Evolutionary conservation across 768 basidiomycete species (phyloP).

Genomic region (Lentinula guzmanii): DNA sequence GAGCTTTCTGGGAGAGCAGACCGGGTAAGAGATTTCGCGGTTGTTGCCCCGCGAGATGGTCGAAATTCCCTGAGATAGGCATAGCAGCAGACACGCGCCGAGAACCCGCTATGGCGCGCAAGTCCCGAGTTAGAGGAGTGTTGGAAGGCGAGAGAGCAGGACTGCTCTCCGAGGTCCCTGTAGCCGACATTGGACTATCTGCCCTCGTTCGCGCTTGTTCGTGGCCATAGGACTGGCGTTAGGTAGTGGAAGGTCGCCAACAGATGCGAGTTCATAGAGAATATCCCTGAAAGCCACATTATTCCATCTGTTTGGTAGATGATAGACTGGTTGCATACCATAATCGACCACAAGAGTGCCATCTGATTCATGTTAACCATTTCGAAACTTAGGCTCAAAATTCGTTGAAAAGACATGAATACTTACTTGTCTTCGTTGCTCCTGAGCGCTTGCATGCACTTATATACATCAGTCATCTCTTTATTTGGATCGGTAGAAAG

Average conservation of each 20-base stretch:
- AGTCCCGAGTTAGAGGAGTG: neutral
- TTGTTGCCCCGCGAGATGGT: neutral
- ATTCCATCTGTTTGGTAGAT: neutral
- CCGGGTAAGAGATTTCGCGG: neutral
- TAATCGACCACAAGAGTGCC: conserved; percentile 13
- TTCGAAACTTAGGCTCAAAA: neutral
- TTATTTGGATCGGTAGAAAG: conserved; percentile 22
- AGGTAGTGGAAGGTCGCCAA: conserved; percentile 66
- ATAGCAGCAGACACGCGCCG: neutral
- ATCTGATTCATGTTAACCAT: neutral
- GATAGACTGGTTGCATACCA: conserved; percentile 1
- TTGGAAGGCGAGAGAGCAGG: neutral
- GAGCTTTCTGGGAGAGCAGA: neutral
- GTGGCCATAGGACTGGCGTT: conserved; percentile 39
- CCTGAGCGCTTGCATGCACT: conserved; percentile 31
- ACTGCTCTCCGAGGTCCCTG: neutral
- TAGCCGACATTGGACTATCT: conserved; percentile 33
- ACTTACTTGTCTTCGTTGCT: conserved; percentile 13
- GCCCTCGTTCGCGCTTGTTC: conserved; percentile 60
- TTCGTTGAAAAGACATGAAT: neutral
- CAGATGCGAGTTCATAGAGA: conserved; percentile 64
- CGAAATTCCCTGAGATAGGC: neutral
- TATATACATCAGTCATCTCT: conserved; percentile 37
- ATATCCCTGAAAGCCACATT: conserved; percentile 47
- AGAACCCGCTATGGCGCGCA: conserved; percentile 1